phyloP scores from a whole-genome alignment of 2,329 filamentous ascomycete species.

The Monilinia aucupariae region DNA sequence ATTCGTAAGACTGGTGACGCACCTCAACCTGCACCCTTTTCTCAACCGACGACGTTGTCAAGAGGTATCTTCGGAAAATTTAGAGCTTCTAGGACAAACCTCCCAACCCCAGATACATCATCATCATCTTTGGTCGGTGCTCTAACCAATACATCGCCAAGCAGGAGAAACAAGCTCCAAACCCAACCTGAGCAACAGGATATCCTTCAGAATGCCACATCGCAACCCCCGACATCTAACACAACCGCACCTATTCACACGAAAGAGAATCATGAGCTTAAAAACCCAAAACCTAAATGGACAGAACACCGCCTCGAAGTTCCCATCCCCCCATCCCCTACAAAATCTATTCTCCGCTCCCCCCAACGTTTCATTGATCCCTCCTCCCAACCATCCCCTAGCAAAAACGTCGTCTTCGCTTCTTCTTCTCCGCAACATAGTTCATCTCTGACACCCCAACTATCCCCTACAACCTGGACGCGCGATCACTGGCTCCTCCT shows the following conservation, averaged over 20 bases:
- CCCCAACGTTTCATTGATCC: slow-evolving; percentile 26
- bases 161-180: slow-evolving; percentile 23
- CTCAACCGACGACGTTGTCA: slow-evolving; percentile 13
- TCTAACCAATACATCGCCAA: slow-evolving; percentile 22
- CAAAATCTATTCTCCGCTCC: slow-evolving; percentile 34
- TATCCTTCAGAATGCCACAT: neutral
- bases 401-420: slow-evolving; percentile 33
- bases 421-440: slow-evolving; percentile 32
- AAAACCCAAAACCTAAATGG: slow-evolving; percentile 28
- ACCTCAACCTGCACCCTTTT: slow-evolving; percentile 18
- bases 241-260: slow-evolving; percentile 11
- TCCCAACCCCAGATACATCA: slow-evolving; percentile 17
- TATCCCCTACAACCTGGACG: slow-evolving; percentile 32
- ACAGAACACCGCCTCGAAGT: slow-evolving; percentile 21
- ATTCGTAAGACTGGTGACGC: slow-evolving; percentile 17
- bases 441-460: slow-evolving; percentile 21
- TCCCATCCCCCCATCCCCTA: slow-evolving; percentile 25
- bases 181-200: neutral
- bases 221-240: neutral
- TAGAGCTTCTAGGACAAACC: neutral
- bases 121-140: slow-evolving; percentile 19
- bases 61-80: slow-evolving; percentile 16
- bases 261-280: slow-evolving; percentile 22
- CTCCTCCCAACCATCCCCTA: slow-evolving; percentile 20
- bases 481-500: slow-evolving; percentile 34